Evolutionary conservation across 208 protist genomes (phyloP), one percentile per base, ranked within the genome.

Genomic region (Trypanosoma mega): DNA sequence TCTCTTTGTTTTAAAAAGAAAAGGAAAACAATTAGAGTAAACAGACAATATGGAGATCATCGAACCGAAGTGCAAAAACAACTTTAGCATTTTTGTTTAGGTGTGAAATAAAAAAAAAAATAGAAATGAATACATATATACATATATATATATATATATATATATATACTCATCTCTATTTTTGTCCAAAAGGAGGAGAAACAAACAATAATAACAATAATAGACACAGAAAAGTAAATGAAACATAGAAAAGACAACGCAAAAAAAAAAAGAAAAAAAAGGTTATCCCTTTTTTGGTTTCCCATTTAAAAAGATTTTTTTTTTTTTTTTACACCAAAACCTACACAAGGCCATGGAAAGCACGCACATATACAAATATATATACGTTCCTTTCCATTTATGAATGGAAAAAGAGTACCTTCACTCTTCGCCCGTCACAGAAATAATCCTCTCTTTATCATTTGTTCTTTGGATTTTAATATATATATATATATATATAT

Each of bases 61-160:
- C n/a, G n/a, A n/a, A n/a, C n/a, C n/a, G n/a, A n/a, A n/a, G n/a
- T n/a, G n/a, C n/a, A 44, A 16, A 16, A 16, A 52, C 31, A n/a
- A 52, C 47, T 39, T 47, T 16, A 18, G 16, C n/a, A 16, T 44
- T 52, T 18, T 39, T 18, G 16, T 47, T 52, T 52, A n/a, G 34
- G 31, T 16, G 12, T 59, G 56, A 58, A 62, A 59, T 54, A 59
- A 23, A 26, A 76, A 39, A 49, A 55, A 34, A 68, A 72, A 76
- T 18, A 76, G 16, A 72, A 44, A 20, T 12, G 8, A 36, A 26
- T 1, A 34, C 30, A 68, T 11, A 72, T 31, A 46, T 24, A 62
- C 12, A 47, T n/a, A 24, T 24, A 45, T 59, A 71, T 34, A 39
- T 39, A 39, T 39, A 39, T 39, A 39, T 39, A 39, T 39, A 39